Base-by-base conservation (phyloP, 257 asterid species). In the Anisodus tanguticus region DNA sequence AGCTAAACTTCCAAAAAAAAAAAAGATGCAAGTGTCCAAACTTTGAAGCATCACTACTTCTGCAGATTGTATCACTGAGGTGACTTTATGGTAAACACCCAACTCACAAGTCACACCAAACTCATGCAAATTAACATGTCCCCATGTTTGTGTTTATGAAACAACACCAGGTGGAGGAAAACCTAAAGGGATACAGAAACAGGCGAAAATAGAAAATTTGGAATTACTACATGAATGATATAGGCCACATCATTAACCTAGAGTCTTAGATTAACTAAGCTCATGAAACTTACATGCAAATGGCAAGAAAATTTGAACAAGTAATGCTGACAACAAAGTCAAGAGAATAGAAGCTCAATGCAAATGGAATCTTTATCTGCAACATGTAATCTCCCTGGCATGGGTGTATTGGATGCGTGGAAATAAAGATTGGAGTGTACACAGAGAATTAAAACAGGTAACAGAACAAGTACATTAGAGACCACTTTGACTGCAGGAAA, bases 101-200 rank as follows among this genome's bases (percentile, higher is more conserved):
- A 67, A 66, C 39, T 66, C 47, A 66, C 71, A 67, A 66, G 15
- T 66, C 47, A 66, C n/a, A 67, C 19, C 17, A 67, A 51, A 68
- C 51, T 68, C 76, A 37, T 37, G 76, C 76, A 15, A 37, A 68
- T 35, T 12, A 68, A 68, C 19, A 68, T 7, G 51, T 37, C 53
- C 11, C 43, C 43, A 5, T 66, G 47, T 5, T 6, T 37, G 49
- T 3, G 49, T 68, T 37, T 37, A 12, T 68, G 12, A 39, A 37
- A 68, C 51, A 68, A 68, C 51, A 7, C 76, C 76, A 68, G 2
- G 11, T 68, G 22, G 76, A 68, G 19, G 68, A 6, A 37, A 37
- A 37, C 51, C 51, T 15, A 15, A 64, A 68, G 22, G 53, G 51
- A 37, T 17, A 68, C 19, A 37, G 17, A 35, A 49, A 68, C 11